Evolutionary conservation across 2,329 filamentous ascomycete genomes (phyloP).

Genomic region (Fonsecaea multimorphosa): DNA sequence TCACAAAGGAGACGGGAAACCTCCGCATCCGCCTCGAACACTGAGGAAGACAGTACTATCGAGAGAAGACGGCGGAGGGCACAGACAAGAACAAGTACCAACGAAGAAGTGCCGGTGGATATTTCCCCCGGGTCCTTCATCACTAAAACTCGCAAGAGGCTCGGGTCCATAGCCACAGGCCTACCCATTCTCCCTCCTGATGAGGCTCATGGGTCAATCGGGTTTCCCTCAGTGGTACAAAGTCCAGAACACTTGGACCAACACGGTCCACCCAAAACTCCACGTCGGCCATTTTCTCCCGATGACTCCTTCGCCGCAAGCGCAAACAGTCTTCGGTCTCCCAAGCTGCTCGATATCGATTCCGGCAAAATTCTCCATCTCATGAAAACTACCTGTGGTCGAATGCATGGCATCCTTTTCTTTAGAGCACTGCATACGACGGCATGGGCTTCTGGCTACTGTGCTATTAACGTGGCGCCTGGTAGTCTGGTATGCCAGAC

Average conservation of each 20-base stretch:
- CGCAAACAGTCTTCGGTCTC: constrained; percentile 40
- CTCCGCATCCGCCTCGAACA: constrained; percentile 37
- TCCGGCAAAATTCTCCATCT: constrained; percentile 56
- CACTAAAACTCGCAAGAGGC: constrained; percentile 38
- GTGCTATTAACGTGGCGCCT: constrained; percentile 58
- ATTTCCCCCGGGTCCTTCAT: constrained; percentile 39
- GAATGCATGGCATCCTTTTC: constrained; percentile 60
- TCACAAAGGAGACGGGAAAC: constrained; percentile 32
- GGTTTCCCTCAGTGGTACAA: constrained; percentile 55
- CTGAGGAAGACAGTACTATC: constrained; percentile 46
- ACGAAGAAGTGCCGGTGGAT: constrained; percentile 31
- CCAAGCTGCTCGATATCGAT: constrained; percentile 52
- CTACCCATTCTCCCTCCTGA: constrained; percentile 45
- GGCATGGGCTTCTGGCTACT: constrained; percentile 58
- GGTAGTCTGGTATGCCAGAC: constrained; percentile 59
- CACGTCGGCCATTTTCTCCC: constrained; percentile 37
- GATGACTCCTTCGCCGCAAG: constrained; percentile 32
- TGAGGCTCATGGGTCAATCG: constrained; percentile 51
- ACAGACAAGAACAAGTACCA: constrained; percentile 31
- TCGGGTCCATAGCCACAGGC: constrained; percentile 41
- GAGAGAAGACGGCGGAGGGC: constrained; percentile 37
- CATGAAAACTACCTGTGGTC: constrained; percentile 59
- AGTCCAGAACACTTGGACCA: constrained; percentile 43
- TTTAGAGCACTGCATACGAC: constrained; percentile 52
- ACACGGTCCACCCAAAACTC: constrained; percentile 42